phyloP scores from a whole-genome alignment of 139 green algal species.

The Diplosphaera chodatii region DNA sequence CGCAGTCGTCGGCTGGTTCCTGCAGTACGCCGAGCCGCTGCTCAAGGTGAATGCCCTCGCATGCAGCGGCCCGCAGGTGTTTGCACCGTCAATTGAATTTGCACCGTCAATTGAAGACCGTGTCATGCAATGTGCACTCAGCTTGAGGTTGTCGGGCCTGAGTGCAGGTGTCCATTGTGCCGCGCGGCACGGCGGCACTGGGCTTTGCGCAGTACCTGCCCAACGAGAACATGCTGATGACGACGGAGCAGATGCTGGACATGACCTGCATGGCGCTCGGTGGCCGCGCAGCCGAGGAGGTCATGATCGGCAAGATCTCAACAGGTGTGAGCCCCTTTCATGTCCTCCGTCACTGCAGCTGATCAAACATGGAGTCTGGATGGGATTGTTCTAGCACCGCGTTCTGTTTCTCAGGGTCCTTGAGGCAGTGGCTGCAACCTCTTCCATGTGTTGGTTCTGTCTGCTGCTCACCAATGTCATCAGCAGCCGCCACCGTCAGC shows the following conservation, averaged over 20 bases:
- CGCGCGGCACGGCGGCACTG: constrained; percentile 85
- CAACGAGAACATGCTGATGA: constrained; percentile 96
- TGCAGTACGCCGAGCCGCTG: constrained; percentile 94
- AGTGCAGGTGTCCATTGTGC: constrained; percentile 86
- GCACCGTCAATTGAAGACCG: no score
- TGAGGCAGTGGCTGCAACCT: no score
- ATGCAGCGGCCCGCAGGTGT: no score
- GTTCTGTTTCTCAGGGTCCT: no score
- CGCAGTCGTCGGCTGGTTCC: constrained; percentile 95
- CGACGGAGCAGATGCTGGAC: constrained; percentile 89
- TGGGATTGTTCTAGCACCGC: no score
- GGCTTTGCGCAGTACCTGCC: constrained; percentile 99
- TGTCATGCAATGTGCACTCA: no score
- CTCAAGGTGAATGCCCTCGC: constrained; percentile 77
- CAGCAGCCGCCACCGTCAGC: no score
- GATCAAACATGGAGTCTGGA: no score
- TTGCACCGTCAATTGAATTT: no score
- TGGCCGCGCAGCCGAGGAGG: constrained; percentile 88
- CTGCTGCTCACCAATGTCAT: no score
- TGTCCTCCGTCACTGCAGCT: not conserved
- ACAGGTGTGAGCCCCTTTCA: constrained; percentile 48
- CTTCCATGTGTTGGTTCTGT: no score
- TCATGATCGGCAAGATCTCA: constrained; percentile 95
- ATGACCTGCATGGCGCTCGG: constrained; percentile 93
- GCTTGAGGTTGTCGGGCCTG: not conserved